phyloP scores from a whole-genome alignment of 805 yeast genomes.

The Yamadazyma sp. region DNA sequence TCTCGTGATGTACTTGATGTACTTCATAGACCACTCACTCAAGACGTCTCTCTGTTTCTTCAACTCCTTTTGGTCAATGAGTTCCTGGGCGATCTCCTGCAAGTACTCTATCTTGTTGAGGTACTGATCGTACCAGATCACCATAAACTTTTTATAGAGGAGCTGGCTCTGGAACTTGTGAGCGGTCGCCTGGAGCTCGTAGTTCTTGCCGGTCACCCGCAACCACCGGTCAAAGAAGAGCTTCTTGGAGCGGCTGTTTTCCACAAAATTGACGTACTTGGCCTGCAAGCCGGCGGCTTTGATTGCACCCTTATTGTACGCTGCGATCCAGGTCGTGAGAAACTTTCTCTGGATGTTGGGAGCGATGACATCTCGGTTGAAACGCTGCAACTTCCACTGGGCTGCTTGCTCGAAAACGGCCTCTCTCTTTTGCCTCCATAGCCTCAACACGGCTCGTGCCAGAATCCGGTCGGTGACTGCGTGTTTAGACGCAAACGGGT shows the following conservation, averaged over 20 bases:
- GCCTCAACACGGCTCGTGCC: constrained; percentile 8
- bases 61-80: constrained; percentile 28
- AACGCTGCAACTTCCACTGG: constrained; percentile 17
- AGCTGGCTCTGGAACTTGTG: constrained; percentile 19
- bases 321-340: constrained; percentile 23
- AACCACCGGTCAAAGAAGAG: constrained; percentile 19
- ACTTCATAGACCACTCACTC: constrained; percentile 37
- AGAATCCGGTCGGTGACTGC: constrained; percentile 8
- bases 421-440: constrained; percentile 27
- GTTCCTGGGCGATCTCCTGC: constrained; percentile 31
- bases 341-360: constrained; percentile 15
- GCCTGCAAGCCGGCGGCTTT: constrained; percentile 1
- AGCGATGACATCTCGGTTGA: constrained; percentile 17
- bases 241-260: constrained; percentile 4
- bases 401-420: constrained; percentile 22
- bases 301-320: constrained; percentile 18
- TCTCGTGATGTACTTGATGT: constrained; percentile 30
- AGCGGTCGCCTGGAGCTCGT: constrained; percentile 14
- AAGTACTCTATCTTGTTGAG: constrained; percentile 23
- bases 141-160: constrained; percentile 26
- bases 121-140: constrained; percentile 36
- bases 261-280: constrained; percentile 1
- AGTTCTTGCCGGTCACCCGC: not conserved
- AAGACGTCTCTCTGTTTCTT: constrained; percentile 25
- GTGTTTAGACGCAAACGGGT: constrained; percentile 1